Evolutionary conservation across 169 alveolate species (phyloP), one percentile per base, ranked within the genome.

Genomic region (Plasmodium fragile): DNA sequence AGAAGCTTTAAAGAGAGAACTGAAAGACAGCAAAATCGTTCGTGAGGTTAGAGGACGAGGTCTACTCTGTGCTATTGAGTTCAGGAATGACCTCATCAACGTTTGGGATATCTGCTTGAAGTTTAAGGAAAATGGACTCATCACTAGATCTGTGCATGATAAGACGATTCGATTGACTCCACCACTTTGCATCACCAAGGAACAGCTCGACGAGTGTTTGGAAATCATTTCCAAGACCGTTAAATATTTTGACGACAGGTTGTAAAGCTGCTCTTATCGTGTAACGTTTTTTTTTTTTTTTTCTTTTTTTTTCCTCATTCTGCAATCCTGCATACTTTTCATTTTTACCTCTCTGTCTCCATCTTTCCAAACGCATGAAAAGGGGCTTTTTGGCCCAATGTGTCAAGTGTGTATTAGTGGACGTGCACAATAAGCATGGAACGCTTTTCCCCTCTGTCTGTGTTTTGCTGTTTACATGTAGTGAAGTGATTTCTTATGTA

Each of bases 131-230:
- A 81, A 95, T n/a, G 99, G 99, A 4, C 52, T 98, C 25, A 93
- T 98, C 6, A 95, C 98, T 55, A 98, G 97, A 92, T 98, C 98
- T 41, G 98, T 99, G 0, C 98, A 98, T 53, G 98, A 94, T 2
- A 97, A 95, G 80, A 97, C 97, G 1, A 83, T 98, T 18, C 98
- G 99, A 72, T 95, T 98, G 45, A 96, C 99, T 3, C 99, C 99
- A 2, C 99, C 99, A 2, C 92, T 98, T 45, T 95, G 95, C 49
- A 97, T 97, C 78, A 96, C 96, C 16, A 96, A 96, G 49, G 93
- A 91, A 32, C 97, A 98, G 81, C 49, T 98, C 30, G 95, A 93
- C 49, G 97, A 96, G 25, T 98, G 98, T 10, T 41, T 92, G 70
- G 91, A 89, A 25, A 93, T 96, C 1, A 97, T 98, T 81, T n/a